phyloP scores from a whole-genome alignment of 2,329 filamentous ascomycete species.

The Exophiala sp. region DNA sequence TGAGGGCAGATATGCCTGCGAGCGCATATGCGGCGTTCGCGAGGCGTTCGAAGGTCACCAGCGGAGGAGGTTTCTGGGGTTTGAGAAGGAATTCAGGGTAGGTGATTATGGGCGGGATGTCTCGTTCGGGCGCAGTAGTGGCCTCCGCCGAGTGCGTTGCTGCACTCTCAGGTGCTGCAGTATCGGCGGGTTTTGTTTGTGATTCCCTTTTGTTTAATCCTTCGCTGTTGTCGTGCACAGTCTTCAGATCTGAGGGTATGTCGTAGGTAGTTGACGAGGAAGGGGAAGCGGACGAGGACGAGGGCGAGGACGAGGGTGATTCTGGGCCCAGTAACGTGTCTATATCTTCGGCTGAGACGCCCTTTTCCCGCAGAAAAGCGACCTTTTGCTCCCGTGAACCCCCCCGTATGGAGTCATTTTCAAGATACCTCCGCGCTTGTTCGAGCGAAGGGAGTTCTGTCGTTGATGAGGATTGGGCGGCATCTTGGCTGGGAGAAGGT shows the following conservation, averaged over 20 bases:
- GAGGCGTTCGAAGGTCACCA: constrained; percentile 54
- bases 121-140: constrained; percentile 33
- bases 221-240: constrained; percentile 25
- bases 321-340: constrained; percentile 54
- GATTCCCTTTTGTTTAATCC: constrained; percentile 2
- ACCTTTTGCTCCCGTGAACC: constrained; percentile 66
- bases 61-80: constrained; percentile 53
- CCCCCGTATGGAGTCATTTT: constrained; percentile 65
- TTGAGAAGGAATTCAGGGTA: constrained; percentile 61
- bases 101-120: constrained; percentile 57
- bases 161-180: constrained; percentile 5
- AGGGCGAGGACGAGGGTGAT: constrained; percentile 27
- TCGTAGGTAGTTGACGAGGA: neutral
- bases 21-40: constrained; percentile 53
- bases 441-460: constrained; percentile 47
- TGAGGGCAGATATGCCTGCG: constrained; percentile 49
- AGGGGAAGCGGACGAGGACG: constrained; percentile 26
- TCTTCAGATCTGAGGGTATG: constrained; percentile 25
- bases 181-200: neutral
- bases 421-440: constrained; percentile 68
- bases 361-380: constrained; percentile 71
- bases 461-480: neutral
- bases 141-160: constrained; percentile 12
- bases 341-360: constrained; percentile 62
- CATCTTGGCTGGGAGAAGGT: constrained; percentile 11